Base-by-base conservation (phyloP, 2,329 filamentous ascomycete genomes). In the Apiospora pterosperma region DNA sequence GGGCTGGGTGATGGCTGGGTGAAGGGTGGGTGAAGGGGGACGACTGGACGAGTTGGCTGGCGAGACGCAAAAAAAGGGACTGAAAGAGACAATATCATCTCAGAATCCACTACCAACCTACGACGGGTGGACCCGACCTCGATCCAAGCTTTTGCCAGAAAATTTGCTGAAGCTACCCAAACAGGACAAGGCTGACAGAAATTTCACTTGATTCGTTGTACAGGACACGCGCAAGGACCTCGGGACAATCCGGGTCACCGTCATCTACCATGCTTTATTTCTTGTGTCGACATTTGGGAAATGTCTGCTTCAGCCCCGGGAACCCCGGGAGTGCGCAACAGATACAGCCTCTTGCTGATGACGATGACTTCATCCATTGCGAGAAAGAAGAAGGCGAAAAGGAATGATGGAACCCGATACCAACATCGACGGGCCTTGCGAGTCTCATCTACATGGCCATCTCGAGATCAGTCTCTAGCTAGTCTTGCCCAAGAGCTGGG, bases 161-260 rank as follows among this genome's bases (percentile, higher is more conserved):
- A 67, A 70, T 72, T 73, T 73, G 65, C 61, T 67, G 67, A 69
- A 68, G 68, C 68, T 75, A 71, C 74, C 73, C 68, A 67, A 76
- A 72, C 36, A 62, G 74, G 74, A 74, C 72, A 76, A 76, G 73
- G 71, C 74, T 74, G 71, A 64, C 48, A 55, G 48, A 55, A 55
- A 55, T 55, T 55, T 55, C 48, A 28, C 48, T 55, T 55, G 48
- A 21, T n/a, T 55, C 25, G 48, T 34, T 34, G 28, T 19, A 55
- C 48, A 55, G 11, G 21, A 16, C 19, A 16, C 48, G 34, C 16
- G 28, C 48, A 31, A 55, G 34, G 48, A 28, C 16, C 48, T 55
- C 48, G 48, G 48, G 48, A n/a, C 48, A 55, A 55, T 19, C 48
- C 48, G 48, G 48, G 48, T 34, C 16, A 55, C 48, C 10, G 16